Evolutionary conservation across 768 basidiomycete genomes (phyloP).

Genomic region (Lactarius evosmus): DNA sequence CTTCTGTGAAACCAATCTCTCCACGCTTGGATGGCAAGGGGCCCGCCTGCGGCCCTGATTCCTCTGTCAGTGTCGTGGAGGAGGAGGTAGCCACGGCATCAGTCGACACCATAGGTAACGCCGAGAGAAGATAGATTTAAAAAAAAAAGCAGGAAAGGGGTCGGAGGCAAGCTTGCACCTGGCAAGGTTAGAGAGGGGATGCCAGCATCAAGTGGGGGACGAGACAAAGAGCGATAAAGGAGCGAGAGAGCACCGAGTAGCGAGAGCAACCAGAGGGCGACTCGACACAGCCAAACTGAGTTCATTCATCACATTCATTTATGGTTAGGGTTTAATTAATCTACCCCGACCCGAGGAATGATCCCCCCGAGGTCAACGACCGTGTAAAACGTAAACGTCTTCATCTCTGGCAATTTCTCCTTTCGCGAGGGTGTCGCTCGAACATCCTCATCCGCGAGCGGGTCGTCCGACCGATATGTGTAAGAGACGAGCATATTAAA

Average conservation of each 20-base stretch:
- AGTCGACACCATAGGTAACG: slow-evolving; percentile 34
- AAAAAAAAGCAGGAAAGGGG: slow-evolving; percentile 17
- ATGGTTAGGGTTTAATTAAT: slow-evolving; percentile 21
- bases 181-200: slow-evolving; percentile 37
- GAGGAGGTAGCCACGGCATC: slow-evolving; percentile 23
- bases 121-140: background rate
- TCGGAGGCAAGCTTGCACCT: slow-evolving; percentile 40
- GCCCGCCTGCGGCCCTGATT: slow-evolving; percentile 49
- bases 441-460: slow-evolving; percentile 58
- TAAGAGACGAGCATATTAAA: slow-evolving; percentile 94
- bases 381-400: slow-evolving; percentile 88
- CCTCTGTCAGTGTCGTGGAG: slow-evolving; percentile 26
- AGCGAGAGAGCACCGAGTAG: too few species aligned
- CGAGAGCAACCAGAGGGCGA: background rate
- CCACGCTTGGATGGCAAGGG: slow-evolving; percentile 63
- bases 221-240: background rate
- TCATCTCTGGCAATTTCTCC: slow-evolving; percentile 63
- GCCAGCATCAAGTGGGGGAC: slow-evolving; percentile 22
- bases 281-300: background rate
- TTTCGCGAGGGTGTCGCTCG: slow-evolving; percentile 37
- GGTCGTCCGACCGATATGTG: slow-evolving; percentile 90
- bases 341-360: slow-evolving; percentile 42
- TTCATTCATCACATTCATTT: background rate
- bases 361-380: slow-evolving; percentile 77
- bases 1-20: slow-evolving; percentile 60